phyloP scores from a whole-genome alignment of 1,139 yeast genomes.

The Meyerozyma carpophila region DNA sequence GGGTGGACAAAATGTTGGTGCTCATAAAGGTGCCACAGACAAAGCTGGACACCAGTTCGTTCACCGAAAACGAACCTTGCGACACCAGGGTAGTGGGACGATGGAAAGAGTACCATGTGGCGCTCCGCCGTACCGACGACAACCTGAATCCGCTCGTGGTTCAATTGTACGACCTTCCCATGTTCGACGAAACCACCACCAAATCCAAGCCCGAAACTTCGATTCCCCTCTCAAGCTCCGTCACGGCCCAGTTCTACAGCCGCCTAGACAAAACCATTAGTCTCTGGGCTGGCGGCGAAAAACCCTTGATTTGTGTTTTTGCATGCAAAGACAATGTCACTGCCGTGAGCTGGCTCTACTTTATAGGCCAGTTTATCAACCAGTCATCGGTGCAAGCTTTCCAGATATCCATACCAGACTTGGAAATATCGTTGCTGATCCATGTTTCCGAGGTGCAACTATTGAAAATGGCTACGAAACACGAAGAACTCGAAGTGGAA shows the following conservation, averaged over 20 bases:
- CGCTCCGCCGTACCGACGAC: slow-evolving; percentile 54
- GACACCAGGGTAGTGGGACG: slow-evolving; percentile 58
- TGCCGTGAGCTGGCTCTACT: slow-evolving; percentile 59
- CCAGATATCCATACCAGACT: slow-evolving; percentile 46
- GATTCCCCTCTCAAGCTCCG: slow-evolving; percentile 15
- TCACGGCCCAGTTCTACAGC: slow-evolving; percentile 53
- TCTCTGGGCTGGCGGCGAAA: slow-evolving; percentile 27
- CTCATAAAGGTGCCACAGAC: slow-evolving; percentile 35
- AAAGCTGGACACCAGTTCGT: slow-evolving; percentile 7
- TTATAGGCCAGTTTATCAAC: slow-evolving; percentile 44
- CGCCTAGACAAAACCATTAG: slow-evolving; percentile 65
- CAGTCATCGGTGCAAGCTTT: slow-evolving; percentile 19
- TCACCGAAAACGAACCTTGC: slow-evolving; percentile 42
- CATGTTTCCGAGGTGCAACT: slow-evolving; percentile 25
- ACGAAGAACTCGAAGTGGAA: slow-evolving; percentile 9
- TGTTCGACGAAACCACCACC: slow-evolving; percentile 15
- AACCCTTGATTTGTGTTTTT: slow-evolving; percentile 40
- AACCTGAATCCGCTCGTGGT: slow-evolving; percentile 44
- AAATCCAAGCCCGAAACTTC: slow-evolving; percentile 20
- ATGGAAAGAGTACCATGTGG: slow-evolving; percentile 73
- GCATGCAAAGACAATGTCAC: slow-evolving; percentile 47
- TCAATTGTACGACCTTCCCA: slow-evolving; percentile 54
- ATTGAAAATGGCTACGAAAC: slow-evolving; percentile 9
- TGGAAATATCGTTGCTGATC: slow-evolving; percentile 41
- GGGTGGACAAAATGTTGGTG: slow-evolving; percentile 63